Evolutionary conservation across 192 early-diverging fungal genomes (phyloP), one percentile per base, ranked within the genome.

Genomic region (Backusella morwellensis): DNA sequence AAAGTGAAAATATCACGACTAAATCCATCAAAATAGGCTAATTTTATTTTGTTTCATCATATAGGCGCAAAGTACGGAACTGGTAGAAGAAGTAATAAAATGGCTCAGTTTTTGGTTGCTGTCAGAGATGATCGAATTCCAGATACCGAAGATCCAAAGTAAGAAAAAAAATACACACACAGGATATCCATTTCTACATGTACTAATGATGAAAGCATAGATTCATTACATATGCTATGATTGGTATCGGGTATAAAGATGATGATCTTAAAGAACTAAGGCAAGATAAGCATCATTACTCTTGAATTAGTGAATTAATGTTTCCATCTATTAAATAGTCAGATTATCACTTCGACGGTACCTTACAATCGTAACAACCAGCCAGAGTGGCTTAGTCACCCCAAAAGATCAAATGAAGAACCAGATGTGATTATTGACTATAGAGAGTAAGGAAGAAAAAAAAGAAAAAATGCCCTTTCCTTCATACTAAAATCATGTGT

Each of bases 191-290:
- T 66, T 14, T 75, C 6, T 11, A 9, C 1, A 8, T 67, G 4
- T 35, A n/a, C 0, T 4, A 12, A 63, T 4, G 3, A 63, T 63
- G n/a, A 67, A 35, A 42, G 0, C 14, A 41, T 21, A 84, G 86
- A 50, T 83, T 88, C 68, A 23, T 82, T 54, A 83, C 90, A 19
- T 93, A 94, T 78, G 88, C 89, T 82, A 92, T 89, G 78, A 83
- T 94, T 75, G 93, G 93, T 23, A 85, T 89, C 29, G 94, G 94
- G 0, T 91, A 85, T 84, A 88, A 87, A 6, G 79, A 88, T 44
- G 81, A 89, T 15, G 85, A 94, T 70, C 77, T 93, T 23, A 86
- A 86, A 17, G 78, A 82, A 26, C 87, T 95, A 54, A 85, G 85
- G 82, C 86, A 88, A 75, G n/a, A 66, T 66, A 23, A 66, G 9